These are phyloP conservation scores for Immersiporthe knoxdaviesiana DNA, from an alignment of 2,329 filamentous ascomycete genomes.

Conservation along the genomic window DNA sequence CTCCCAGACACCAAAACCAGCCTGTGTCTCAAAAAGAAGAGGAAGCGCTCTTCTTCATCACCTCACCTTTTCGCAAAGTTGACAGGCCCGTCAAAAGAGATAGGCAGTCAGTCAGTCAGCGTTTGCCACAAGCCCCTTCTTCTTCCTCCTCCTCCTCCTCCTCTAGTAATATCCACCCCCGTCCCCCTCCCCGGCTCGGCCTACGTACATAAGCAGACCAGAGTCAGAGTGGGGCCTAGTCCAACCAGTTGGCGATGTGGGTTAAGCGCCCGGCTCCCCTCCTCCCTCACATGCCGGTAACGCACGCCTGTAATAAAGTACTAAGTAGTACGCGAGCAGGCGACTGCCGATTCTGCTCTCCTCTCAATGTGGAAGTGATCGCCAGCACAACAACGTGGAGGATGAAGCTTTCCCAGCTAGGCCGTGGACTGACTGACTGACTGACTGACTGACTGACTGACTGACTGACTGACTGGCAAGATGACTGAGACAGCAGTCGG, in stretches of 20 bases:
- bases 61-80: not conserved
- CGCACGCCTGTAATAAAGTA: not conserved
- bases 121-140: not conserved
- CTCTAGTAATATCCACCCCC: no score
- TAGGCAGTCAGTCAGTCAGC: not conserved
- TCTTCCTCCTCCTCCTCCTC: not conserved
- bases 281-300: constrained; percentile 9
- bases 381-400: no score
- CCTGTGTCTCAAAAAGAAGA: not conserved
- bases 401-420: no score
- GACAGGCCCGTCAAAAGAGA: not conserved
- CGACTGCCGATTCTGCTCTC: no score
- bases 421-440: no score
- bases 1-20: not conserved
- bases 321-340: no score
- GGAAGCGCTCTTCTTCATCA: not conserved
- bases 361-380: no score
- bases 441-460: no score
- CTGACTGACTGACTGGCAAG: no score
- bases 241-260: constrained; percentile 20
- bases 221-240: not conserved
- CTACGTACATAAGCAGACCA: constrained; percentile 5
- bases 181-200: not conserved
- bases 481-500: not conserved
- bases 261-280: constrained; percentile 22